phyloP scores from a whole-genome alignment of 2,329 filamentous ascomycete species.

The Trichoderma sp. region DNA sequence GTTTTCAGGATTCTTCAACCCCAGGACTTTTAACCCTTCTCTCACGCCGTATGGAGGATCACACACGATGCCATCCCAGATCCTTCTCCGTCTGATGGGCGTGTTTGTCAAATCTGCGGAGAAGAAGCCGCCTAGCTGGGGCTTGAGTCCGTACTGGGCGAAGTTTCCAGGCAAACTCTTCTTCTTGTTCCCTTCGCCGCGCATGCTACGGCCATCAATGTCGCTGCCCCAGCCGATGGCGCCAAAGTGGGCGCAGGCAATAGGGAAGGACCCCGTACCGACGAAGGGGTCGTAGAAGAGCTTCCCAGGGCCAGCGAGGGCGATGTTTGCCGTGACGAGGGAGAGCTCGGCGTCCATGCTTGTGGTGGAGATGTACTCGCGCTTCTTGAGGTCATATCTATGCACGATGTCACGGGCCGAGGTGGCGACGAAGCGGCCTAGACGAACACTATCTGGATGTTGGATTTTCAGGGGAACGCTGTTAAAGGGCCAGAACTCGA shows the following conservation, averaged over 20 bases:
- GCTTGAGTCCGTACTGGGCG: conserved; percentile 72
- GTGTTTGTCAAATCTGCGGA: conserved; percentile 86
- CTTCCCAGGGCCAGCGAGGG: conserved; percentile 77
- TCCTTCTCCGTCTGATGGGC: conserved; percentile 63
- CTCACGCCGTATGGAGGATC: conserved; percentile 96
- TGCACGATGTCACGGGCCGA: conserved; percentile 68
- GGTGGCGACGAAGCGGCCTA: conserved; percentile 70
- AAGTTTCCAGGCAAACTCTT: conserved; percentile 70
- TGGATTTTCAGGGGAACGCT: conserved; percentile 49
- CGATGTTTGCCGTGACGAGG: conserved; percentile 88
- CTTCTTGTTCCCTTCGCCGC: conserved; percentile 63
- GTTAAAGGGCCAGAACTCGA: conserved; percentile 74
- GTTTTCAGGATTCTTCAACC: conserved; percentile 67
- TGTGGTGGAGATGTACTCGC: conserved; percentile 91
- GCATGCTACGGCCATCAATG: conserved; percentile 87
- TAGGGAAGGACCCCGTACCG: conserved; percentile 88
- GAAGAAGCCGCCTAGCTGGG: conserved; percentile 73
- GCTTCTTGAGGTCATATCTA: conserved; percentile 88
- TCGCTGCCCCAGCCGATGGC: conserved; percentile 83
- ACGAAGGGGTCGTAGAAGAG: conserved; percentile 95
- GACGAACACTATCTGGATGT: conserved; percentile 62
- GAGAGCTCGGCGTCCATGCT: conserved; percentile 97
- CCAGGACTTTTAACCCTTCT: conserved; percentile 87
- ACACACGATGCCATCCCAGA: conserved; percentile 89
- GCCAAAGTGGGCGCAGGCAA: conserved; percentile 89